Base-by-base conservation (phyloP, 2,329 filamentous ascomycete species). In the Hypomyces perniciosus region DNA sequence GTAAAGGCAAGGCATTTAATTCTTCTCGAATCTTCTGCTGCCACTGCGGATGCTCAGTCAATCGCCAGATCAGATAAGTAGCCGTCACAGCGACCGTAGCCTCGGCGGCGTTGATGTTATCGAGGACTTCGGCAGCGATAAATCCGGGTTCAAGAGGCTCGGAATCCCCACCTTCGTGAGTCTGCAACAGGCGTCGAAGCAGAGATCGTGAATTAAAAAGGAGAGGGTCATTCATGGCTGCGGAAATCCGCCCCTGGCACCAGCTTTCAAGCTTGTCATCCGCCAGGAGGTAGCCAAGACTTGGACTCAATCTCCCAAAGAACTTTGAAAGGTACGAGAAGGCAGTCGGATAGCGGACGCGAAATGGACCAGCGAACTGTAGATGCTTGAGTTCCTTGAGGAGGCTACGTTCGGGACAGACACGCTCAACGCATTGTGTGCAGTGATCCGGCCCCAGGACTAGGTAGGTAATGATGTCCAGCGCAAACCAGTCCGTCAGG, bases 81-180 rank as follows among this genome's bases (percentile, higher is more conserved):
- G 46, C 51, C 5, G 46, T 50, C 6, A 53, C 46, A 2, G 51
- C 51, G 20, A 46, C 31, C 4, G 51, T 53, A 29, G 51, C 51
- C 13, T 49, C 41, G 6, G 51, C 51, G 8, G 51, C 51, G 39
- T 49, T 50, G n/a, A 53, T 43, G 29, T 53, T 53, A 26, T 53
- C 51, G 30, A 53, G 46, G 8, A 53, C 27, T 37, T 53, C 46
- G 1, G 46, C 51, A 8, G 42, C 46, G 26, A 53, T 50, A n/a
- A 43, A 50, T 10, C 33, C 12, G 4, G 20, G 30, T 29, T 53
- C 51, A 9, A 53, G 41, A 33, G 46, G 28, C 8, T 39, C 8
- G 5, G 27, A 20, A 4, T 34, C 35, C 10, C 10, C 13, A 6
- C 20, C 20, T 20, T 8, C 29, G 20, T 43, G 42, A 12, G 2